Conservation (phyloP, 768 basidiomycete species). For the Exidia glandulosa region DNA sequence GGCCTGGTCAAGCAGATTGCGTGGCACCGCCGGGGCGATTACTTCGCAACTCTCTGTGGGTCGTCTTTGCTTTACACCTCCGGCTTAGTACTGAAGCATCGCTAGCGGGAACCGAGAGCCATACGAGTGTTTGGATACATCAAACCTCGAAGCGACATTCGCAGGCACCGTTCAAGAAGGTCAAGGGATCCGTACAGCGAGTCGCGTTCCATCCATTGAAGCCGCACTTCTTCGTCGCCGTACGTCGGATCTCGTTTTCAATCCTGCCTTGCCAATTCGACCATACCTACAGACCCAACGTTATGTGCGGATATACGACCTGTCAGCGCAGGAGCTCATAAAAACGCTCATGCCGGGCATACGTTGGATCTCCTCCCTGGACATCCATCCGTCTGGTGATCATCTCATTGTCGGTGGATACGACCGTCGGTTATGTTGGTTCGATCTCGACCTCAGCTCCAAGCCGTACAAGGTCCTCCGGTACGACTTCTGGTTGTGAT, state of each 20-base stretch:
- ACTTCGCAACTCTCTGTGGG: constrained; percentile 90
- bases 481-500: constrained; percentile 25
- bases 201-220: constrained; percentile 92
- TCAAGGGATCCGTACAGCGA: constrained; percentile 80
- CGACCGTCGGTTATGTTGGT: constrained; percentile 97
- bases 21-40: constrained; percentile 94
- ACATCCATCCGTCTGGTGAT: constrained; percentile 91
- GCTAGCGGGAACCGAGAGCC: constrained; percentile 52
- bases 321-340: constrained; percentile 84
- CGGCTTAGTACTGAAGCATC: constrained; percentile 2
- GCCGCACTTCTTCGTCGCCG: constrained; percentile 96
- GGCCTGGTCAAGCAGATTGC: constrained; percentile 68
- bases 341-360: constrained; percentile 94
- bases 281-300: constrained; percentile 68
- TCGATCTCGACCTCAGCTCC: constrained; percentile 91
- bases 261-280: constrained; percentile 1
- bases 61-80: constrained; percentile 12
- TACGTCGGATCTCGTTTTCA: constrained; percentile 31
- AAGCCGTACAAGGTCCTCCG: constrained; percentile 95
- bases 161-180: constrained; percentile 94
- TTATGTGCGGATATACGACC: constrained; percentile 90
- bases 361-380: constrained; percentile 95
- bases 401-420: constrained; percentile 97
- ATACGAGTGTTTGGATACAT: constrained; percentile 90
- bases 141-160: constrained; percentile 89